A percentile compares a stretch with the other conserved stretches of the same genome.
phyloP scores from a whole-genome alignment of 2,329 filamentous ascomycete species.

The Colletotrichum chrysophilum region DNA sequence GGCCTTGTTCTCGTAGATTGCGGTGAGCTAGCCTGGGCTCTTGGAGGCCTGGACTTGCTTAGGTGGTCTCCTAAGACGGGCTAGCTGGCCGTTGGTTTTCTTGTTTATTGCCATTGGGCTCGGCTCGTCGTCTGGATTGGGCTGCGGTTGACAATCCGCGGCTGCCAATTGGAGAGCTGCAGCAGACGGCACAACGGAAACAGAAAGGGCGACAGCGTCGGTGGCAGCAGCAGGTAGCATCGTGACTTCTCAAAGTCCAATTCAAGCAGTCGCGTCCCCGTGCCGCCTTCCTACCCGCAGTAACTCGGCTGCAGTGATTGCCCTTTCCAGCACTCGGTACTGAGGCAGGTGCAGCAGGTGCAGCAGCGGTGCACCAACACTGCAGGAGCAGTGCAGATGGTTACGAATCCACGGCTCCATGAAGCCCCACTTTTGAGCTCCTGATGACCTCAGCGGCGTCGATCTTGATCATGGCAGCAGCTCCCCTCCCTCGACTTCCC shows the following conservation, averaged over 20 bases:
- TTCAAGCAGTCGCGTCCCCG: neutral
- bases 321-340: neutral
- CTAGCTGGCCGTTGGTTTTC: neutral
- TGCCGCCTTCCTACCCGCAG: neutral
- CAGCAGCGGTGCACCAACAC: neutral
- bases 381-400: neutral
- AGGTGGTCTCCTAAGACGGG: neutral
- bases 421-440: neutral
- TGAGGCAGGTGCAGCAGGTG: neutral
- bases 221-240: neutral
- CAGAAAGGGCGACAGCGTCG: neutral
- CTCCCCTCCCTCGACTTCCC: neutral
- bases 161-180: neutral
- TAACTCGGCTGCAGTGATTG: neutral
- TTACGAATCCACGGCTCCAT: conserved; percentile 12
- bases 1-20: neutral
- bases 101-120: neutral
- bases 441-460: conserved; percentile 20
- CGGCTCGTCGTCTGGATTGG: neutral
- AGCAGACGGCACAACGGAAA: neutral
- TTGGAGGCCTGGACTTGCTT: neutral
- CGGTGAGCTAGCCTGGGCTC: neutral
- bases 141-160: neutral
- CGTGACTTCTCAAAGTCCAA: neutral
- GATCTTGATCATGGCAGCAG: neutral